phyloP scores from a whole-genome alignment of 106 monocot genomes.

The Agapanthus africanus region DNA sequence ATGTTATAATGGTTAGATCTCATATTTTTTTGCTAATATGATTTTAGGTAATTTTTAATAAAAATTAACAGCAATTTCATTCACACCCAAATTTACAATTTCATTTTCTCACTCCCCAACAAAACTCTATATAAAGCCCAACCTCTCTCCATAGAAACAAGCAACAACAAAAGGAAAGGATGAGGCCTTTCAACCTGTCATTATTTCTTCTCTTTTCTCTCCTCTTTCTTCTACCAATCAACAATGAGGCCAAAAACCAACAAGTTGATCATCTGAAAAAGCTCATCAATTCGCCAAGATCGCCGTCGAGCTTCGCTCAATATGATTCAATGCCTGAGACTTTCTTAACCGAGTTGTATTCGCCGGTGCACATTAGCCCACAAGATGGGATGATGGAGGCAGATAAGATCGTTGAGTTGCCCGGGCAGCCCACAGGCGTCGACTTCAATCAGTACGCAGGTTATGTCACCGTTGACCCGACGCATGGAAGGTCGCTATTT shows the following conservation, averaged over 20 bases:
- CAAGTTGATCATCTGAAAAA: not conserved
- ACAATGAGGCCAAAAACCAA: not conserved
- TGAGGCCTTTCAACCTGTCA: not conserved
- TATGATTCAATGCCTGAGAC: not conserved
- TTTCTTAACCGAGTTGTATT: not conserved
- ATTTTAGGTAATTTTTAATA: no score
- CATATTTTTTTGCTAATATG: no score
- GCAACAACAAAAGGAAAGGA: not conserved
- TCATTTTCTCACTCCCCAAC: no score
- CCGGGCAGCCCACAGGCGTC: slow-evolving; percentile 39
- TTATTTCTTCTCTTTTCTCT: slow-evolving; percentile 1
- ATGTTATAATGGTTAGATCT: no score
- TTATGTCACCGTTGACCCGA: slow-evolving; percentile 36
- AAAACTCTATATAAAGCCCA: no score
- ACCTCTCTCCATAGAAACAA: no score
- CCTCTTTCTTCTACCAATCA: not conserved
- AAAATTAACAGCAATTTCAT: no score
- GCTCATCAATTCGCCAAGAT: not conserved
- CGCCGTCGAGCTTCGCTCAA: no score
- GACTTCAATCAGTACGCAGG: slow-evolving; percentile 38
- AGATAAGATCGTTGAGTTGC: slow-evolving; percentile 29
- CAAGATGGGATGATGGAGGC: slow-evolving; percentile 25
- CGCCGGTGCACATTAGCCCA: not conserved
- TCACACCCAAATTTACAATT: no score
- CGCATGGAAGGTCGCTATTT: slow-evolving; percentile 37